These are phyloP conservation scores for Pythium aphanidermatum DNA, from an alignment of 352 stramenopile genomes.

Conservation along the genomic window DNA sequence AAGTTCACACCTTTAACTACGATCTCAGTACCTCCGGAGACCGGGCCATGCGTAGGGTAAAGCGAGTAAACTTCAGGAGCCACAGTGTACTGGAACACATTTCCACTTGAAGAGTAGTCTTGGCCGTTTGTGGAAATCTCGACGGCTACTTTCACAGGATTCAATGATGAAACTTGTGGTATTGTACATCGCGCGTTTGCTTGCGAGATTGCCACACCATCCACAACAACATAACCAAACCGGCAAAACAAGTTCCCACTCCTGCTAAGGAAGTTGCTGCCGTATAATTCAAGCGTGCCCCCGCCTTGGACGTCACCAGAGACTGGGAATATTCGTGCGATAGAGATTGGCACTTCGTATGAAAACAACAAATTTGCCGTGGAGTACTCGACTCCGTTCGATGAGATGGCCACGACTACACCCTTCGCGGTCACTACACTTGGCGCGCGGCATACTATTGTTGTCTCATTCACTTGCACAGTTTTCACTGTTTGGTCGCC, in stretches of 20 bases:
- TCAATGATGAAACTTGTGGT: too few species aligned
- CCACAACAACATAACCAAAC: constrained; percentile 80
- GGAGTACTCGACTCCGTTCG: constrained; percentile 51
- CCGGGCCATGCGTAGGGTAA: constrained; percentile 64
- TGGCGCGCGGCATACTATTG: constrained; percentile 55
- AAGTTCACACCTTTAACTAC: constrained; percentile 72
- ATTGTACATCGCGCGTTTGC: constrained; percentile 66
- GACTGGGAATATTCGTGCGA: constrained; percentile 49
- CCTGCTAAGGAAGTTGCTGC: constrained; percentile 48
- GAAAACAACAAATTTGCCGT: constrained; percentile 42
- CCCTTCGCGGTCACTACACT: constrained; percentile 14
- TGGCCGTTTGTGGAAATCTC: constrained; percentile 85
- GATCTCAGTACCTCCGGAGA: constrained; percentile 80
- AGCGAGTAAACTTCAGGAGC: constrained; percentile 51
- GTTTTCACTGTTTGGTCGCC: constrained; percentile 30
- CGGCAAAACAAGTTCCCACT: constrained; percentile 56
- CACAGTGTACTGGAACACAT: constrained; percentile 65
- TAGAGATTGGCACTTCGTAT: constrained; percentile 42
- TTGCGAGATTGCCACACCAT: constrained; percentile 56
- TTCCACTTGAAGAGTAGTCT: constrained; percentile 53
- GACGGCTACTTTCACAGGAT: constrained; percentile 78
- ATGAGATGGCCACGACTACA: constrained; percentile 42
- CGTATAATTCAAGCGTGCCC: constrained; percentile 40
- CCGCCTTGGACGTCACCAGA: constrained; percentile 63
- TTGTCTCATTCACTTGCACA: constrained; percentile 44